These are phyloP conservation scores for Arachnomyces sp. DNA, from an alignment of 2,329 filamentous ascomycete species.

Conservation along the genomic window DNA sequence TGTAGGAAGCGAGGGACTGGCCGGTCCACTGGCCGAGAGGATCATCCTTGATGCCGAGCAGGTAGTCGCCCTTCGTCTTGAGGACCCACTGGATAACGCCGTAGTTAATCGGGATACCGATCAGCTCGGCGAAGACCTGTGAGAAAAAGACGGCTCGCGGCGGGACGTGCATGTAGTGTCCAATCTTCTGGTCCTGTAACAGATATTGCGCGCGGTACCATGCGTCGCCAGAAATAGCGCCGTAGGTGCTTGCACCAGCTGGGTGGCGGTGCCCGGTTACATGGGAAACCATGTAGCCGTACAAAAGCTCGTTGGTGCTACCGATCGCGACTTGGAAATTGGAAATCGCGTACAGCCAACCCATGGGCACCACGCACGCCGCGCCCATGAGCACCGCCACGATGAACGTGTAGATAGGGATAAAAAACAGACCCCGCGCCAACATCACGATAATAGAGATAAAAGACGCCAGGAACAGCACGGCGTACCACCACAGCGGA, in stretches of 20 bases:
- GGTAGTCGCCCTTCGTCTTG: constrained; percentile 48
- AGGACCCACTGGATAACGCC: constrained; percentile 55
- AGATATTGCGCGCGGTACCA: constrained; percentile 55
- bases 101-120: constrained; percentile 57
- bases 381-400: constrained; percentile 50
- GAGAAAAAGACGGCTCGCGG: constrained; percentile 54
- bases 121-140: constrained; percentile 51
- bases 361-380: constrained; percentile 49
- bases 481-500: constrained; percentile 51
- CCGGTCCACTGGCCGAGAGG: constrained; percentile 57
- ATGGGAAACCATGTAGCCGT: constrained; percentile 52
- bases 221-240: constrained; percentile 53
- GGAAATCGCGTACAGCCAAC: constrained; percentile 54
- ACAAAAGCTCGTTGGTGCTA: constrained; percentile 53
- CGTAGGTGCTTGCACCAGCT: constrained; percentile 51
- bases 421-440: constrained; percentile 47
- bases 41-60: constrained; percentile 45
- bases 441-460: constrained; percentile 46
- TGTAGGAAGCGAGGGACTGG: constrained; percentile 43
- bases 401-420: constrained; percentile 55
- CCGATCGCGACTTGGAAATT: constrained; percentile 50
- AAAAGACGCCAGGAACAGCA: constrained; percentile 45
- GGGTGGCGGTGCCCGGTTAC: constrained; percentile 48
- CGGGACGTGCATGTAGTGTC: constrained; percentile 56
- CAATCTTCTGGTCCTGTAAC: constrained; percentile 58